Percentiles rank a stretch among this genome's conserved stretches.
These are phyloP conservation scores for Hypoxylon fragiforme DNA, from an alignment of 495 filamentous ascomycete genomes.

Conservation along the genomic window DNA sequence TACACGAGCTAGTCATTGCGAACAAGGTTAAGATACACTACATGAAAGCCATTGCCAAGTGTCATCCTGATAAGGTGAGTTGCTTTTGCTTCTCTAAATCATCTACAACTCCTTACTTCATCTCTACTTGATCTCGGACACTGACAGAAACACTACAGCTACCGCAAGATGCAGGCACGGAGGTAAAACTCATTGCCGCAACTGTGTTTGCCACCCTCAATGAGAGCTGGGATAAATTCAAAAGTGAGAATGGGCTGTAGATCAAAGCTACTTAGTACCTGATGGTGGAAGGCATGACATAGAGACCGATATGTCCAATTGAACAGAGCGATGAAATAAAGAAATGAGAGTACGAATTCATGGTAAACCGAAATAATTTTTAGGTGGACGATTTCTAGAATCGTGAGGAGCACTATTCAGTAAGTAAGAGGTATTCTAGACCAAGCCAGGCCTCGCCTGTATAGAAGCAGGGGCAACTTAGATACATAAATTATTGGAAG, in stretches of 20 bases:
- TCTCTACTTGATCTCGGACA: not conserved
- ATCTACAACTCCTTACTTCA: not conserved
- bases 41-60: conserved; percentile 98
- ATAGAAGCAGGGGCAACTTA: conserved; percentile 1
- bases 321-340: conserved; percentile 13
- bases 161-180: conserved; percentile 83
- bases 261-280: not conserved
- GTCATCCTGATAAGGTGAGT: conserved; percentile 96
- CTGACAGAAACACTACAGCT: conserved; percentile 60
- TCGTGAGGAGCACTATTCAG: not conserved
- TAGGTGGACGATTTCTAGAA: not conserved
- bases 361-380: conserved; percentile 8
- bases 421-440: not conserved
- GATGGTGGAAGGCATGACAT: not conserved
- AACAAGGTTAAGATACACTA: conserved; percentile 95
- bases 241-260: conserved; percentile 80
- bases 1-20: conserved; percentile 87
- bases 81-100: conserved; percentile 8
- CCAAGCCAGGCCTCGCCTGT: not conserved
- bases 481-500: too few relatives aligned
- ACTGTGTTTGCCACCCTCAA: conserved; percentile 92
- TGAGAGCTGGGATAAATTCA: conserved; percentile 98
- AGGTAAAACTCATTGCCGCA: conserved; percentile 89
- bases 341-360: conserved; percentile 28
- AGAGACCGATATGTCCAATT: not conserved